These are phyloP conservation scores for Buddleja alternifolia DNA, from an alignment of 257 asterid species.

Conservation along the genomic window DNA sequence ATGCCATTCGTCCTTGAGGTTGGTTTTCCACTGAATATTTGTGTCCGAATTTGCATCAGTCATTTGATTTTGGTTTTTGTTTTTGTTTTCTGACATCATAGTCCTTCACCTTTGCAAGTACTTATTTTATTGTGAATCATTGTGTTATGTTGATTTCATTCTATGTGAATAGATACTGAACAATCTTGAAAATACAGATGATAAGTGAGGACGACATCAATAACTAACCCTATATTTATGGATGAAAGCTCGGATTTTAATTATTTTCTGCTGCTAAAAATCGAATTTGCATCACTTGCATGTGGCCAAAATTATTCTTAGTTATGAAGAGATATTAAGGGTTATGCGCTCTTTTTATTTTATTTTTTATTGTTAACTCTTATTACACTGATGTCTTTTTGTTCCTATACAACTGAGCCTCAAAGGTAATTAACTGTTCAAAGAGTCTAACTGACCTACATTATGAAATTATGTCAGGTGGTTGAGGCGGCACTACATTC, in stretches of 20 bases:
- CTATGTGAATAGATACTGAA: not conserved
- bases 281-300: constrained; percentile 1
- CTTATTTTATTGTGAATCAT: not conserved
- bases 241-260: constrained; percentile 1
- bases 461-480: constrained; percentile 60
- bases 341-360: too few relatives aligned
- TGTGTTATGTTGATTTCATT: constrained; percentile 16
- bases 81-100: not conserved
- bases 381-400: not conserved
- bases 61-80: constrained; percentile 5
- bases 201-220: not conserved
- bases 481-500: constrained; percentile 98
- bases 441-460: constrained; percentile 31
- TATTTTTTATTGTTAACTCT: not conserved
- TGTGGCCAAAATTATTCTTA: not conserved
- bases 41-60: constrained; percentile 3
- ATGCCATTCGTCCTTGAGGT: constrained; percentile 99
- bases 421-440: constrained; percentile 20
- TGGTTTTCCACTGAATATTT: constrained; percentile 30
- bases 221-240: too few relatives aligned
- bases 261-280: constrained; percentile 3
- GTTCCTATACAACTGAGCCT: not conserved
- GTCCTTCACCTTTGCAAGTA: not conserved
- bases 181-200: not conserved
- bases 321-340: constrained; percentile 3